Conservation (phyloP, 306 rosid genomes). For the Malus fusca region DNA sequence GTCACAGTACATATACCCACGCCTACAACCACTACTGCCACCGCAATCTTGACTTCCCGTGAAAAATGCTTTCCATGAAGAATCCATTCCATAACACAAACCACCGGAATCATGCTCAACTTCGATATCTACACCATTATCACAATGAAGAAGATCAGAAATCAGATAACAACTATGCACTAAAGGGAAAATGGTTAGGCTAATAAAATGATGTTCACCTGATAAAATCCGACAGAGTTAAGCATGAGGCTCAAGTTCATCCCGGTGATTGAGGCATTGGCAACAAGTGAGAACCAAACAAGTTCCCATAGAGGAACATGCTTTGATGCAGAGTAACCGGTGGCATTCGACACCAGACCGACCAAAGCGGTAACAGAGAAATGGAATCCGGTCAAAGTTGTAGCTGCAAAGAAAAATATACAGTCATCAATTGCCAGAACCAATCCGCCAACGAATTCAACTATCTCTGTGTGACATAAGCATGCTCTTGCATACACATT, state of each 20-base stretch:
- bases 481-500: not conserved
- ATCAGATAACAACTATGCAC: not conserved
- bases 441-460: not conserved
- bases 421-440: not conserved
- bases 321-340: slow-evolving; percentile 40
- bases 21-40: slow-evolving; percentile 38
- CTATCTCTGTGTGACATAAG: not conserved
- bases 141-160: not conserved
- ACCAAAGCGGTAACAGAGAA: slow-evolving; percentile 39
- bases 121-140: slow-evolving; percentile 36
- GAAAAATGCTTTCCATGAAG: slow-evolving; percentile 44
- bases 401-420: slow-evolving; percentile 21
- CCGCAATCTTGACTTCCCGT: slow-evolving; percentile 49
- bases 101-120: slow-evolving; percentile 55
- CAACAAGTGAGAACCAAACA: slow-evolving; percentile 36
- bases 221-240: slow-evolving; percentile 51
- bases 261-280: slow-evolving; percentile 38
- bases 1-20: slow-evolving; percentile 53
- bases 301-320: slow-evolving; percentile 44
- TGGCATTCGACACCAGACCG: slow-evolving; percentile 36
- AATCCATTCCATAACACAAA: slow-evolving; percentile 52
- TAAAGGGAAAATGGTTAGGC: not conserved
- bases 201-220: slow-evolving; percentile 17
- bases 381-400: slow-evolving; percentile 47
- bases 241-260: slow-evolving; percentile 54